Conservation (phyloP, 1,284 basidiomycete genomes). For the Salmacisia buchloeana region DNA sequence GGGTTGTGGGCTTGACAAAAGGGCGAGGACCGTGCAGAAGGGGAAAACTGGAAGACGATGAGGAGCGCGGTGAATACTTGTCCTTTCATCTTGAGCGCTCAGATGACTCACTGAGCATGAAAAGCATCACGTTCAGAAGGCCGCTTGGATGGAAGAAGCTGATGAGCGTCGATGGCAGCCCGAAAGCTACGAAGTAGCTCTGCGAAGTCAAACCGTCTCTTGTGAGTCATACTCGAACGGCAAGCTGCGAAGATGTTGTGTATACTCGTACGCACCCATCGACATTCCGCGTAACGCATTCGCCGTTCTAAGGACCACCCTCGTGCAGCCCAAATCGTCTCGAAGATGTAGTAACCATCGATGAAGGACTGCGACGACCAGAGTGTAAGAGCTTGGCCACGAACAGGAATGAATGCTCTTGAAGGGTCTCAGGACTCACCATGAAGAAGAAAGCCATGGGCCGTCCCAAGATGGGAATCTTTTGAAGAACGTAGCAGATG, state of each 20-base stretch:
- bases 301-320: constrained; percentile 37
- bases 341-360: constrained; percentile 50
- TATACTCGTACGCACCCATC: constrained; percentile 25
- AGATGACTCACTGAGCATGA: constrained; percentile 35
- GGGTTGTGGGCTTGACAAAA: constrained; percentile 43
- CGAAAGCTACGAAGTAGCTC: constrained; percentile 47
- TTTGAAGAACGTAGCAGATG: constrained; percentile 29
- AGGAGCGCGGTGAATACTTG: background rate
- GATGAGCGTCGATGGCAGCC: constrained; percentile 43
- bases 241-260: background rate
- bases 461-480: constrained; percentile 37
- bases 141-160: constrained; percentile 48
- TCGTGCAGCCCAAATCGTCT: constrained; percentile 43
- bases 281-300: constrained; percentile 45
- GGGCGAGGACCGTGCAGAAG: constrained; percentile 40
- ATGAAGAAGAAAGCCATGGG: constrained; percentile 40
- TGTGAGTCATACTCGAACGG: background rate
- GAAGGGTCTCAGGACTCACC: constrained; percentile 8
- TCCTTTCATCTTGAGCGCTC: background rate
- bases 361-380: constrained; percentile 30
- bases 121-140: constrained; percentile 47
- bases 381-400: no score
- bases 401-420: background rate
- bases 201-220: background rate
- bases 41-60: background rate